These are phyloP conservation scores for Debaryomycetaceae sp. DNA, from an alignment of 1,139 yeast genomes.

Conservation along the genomic window DNA sequence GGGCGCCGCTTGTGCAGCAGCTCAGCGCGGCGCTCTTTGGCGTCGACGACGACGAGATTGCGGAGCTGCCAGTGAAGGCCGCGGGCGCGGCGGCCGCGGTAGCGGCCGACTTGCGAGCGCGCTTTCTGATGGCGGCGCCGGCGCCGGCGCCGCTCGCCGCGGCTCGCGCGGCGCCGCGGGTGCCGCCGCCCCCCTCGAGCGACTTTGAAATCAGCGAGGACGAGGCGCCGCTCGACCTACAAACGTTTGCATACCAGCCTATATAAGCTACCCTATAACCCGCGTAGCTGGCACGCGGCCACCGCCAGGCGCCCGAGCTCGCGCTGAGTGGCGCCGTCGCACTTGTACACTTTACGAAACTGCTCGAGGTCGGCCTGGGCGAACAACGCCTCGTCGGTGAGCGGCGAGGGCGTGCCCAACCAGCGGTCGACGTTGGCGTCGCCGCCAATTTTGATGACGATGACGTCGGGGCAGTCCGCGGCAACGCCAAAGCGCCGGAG, in stretches of 20 bases:
- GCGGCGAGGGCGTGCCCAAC: conserved; percentile 12
- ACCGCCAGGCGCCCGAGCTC: conserved; percentile 33
- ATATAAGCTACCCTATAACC: conserved; percentile 14
- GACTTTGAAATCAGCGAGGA: conserved; percentile 14
- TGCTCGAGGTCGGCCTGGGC: conserved; percentile 22
- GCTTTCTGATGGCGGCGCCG: conserved; percentile 20
- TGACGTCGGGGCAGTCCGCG: conserved; percentile 21
- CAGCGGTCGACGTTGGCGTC: conserved; percentile 6
- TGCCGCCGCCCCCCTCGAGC: too few species aligned
- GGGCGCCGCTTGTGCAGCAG: conserved; percentile 2
- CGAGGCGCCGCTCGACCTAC: conserved; percentile 10
- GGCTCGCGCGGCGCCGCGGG: too few species aligned
- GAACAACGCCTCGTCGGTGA: conserved; percentile 24
- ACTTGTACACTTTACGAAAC: conserved; percentile 36
- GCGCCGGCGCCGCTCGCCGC: conserved; percentile 1
- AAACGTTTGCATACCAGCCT: conserved; percentile 17
- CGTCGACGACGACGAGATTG: conserved; percentile 31
- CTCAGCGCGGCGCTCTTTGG: conserved; percentile 1
- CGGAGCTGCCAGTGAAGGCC: conserved; percentile 38
- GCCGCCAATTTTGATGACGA: conserved; percentile 28
- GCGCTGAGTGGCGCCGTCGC: conserved; percentile 29
- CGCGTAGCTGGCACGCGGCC: conserved; percentile 37
- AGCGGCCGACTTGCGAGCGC: conserved; percentile 1
- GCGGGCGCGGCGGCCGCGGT: conserved; percentile 4
- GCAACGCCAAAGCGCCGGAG: conserved; percentile 40